Conservation (phyloP, 2,329 filamentous ascomycete genomes). For the Phaeosphaeriaceae sp. region DNA sequence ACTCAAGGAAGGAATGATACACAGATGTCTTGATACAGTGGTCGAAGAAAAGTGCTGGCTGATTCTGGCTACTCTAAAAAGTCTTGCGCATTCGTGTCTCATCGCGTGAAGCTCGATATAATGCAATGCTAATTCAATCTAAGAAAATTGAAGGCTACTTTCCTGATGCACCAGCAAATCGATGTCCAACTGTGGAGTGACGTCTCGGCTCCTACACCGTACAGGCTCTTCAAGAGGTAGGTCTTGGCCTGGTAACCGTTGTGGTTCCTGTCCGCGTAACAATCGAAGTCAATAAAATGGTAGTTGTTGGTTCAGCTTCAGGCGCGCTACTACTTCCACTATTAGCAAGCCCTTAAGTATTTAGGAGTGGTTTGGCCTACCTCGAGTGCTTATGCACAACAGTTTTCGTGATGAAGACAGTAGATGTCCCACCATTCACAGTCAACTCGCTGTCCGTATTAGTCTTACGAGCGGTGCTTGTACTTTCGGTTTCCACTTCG, state of each 20-base stretch:
- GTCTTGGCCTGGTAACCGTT: constrained; percentile 10
- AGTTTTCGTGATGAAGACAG: constrained; percentile 31
- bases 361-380: constrained; percentile 2
- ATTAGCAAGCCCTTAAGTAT: constrained; percentile 1
- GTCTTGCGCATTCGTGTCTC: neutral
- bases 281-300: constrained; percentile 20
- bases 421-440: constrained; percentile 12
- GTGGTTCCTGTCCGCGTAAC: constrained; percentile 15
- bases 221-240: neutral
- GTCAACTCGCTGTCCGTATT: constrained; percentile 5
- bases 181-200: no score
- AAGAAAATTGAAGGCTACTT: neutral
- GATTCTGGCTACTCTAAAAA: neutral
- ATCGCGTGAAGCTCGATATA: neutral
- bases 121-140: neutral
- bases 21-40: no score
- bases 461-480: constrained; percentile 26
- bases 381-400: constrained; percentile 25
- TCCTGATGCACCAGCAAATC: neutral
- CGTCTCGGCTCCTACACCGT: neutral
- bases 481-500: constrained; percentile 44
- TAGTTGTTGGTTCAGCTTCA: constrained; percentile 24
- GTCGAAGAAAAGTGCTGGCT: no score
- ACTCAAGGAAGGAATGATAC: no score
- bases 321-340: constrained; percentile 6